Evolutionary conservation across 2,329 filamentous ascomycete genomes (phyloP).

Genomic region (Parastagonospora avenae): DNA sequence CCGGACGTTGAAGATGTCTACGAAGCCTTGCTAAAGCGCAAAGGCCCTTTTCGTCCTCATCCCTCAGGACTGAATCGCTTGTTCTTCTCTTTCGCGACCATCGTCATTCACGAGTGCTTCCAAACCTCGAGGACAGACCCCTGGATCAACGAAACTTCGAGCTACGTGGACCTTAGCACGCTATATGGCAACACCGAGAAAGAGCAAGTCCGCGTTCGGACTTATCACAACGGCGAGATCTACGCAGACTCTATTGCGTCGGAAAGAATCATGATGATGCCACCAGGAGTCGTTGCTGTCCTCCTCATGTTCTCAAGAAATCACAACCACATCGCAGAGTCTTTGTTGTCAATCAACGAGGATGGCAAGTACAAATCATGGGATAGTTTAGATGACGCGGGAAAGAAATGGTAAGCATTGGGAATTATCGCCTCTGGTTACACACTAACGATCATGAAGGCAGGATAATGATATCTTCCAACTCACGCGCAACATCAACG

Average conservation of each 20-base stretch:
- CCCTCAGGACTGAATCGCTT: slow-evolving; percentile 72
- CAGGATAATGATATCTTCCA: slow-evolving; percentile 42
- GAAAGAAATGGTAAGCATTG: slow-evolving; percentile 40
- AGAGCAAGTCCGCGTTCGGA: slow-evolving; percentile 68
- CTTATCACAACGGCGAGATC: slow-evolving; percentile 67
- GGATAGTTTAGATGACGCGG: slow-evolving; percentile 60
- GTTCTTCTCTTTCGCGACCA: slow-evolving; percentile 73
- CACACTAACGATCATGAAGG: slow-evolving; percentile 32
- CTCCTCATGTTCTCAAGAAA: slow-evolving; percentile 72
- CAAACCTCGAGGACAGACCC: slow-evolving; percentile 66
- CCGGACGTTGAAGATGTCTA: slow-evolving; percentile 69
- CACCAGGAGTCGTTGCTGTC: slow-evolving; percentile 69
- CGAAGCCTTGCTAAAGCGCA: slow-evolving; percentile 68
- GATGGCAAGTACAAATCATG: slow-evolving; percentile 73
- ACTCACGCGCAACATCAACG: slow-evolving; percentile 65
- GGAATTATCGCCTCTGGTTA: slow-evolving; percentile 49
- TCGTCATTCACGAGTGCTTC: slow-evolving; percentile 67
- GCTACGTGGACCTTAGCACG: slow-evolving; percentile 74
- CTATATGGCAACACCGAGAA: slow-evolving; percentile 71
- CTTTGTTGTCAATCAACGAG: slow-evolving; percentile 82
- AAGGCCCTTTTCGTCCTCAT: slow-evolving; percentile 64
- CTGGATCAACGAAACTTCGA: slow-evolving; percentile 69
- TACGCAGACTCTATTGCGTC: slow-evolving; percentile 73
- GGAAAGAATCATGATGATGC: slow-evolving; percentile 67
- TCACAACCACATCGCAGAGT: slow-evolving; percentile 82